These are phyloP conservation scores for Falciphora oryzae DNA, from an alignment of 2,329 filamentous ascomycete species.

Conservation along the genomic window DNA sequence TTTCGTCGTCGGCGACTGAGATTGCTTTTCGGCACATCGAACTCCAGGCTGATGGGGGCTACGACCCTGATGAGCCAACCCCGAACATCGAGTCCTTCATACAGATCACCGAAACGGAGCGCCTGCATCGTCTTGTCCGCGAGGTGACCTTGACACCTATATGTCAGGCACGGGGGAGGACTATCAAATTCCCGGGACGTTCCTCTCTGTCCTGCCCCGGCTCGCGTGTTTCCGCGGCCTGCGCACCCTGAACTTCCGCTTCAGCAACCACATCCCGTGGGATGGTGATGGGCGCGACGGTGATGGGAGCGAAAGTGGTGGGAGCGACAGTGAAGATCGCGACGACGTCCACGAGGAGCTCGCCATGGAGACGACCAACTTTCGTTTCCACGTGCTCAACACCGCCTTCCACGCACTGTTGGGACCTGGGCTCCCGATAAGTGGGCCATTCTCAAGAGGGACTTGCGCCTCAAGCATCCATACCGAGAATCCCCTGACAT, in stretches of 20 bases:
- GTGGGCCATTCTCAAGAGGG: not conserved
- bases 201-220: constrained; percentile 6
- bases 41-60: not conserved
- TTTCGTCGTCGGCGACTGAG: not conserved
- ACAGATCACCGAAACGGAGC: not conserved
- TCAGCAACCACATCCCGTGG: constrained; percentile 4
- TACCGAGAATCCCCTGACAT: no score
- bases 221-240: constrained; percentile 7
- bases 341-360: no score
- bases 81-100: not conserved
- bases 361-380: not conserved
- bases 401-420: not conserved
- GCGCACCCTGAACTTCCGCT: constrained; percentile 9
- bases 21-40: not conserved
- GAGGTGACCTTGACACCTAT: not conserved
- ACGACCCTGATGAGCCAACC: not conserved
- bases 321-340: no score
- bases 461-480: not conserved
- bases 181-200: not conserved
- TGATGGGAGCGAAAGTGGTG: no score
- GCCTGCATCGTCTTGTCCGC: not conserved
- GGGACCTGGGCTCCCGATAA: not conserved
- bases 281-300: constrained; percentile 2
- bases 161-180: not conserved
- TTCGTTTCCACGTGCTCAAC: not conserved